Evolutionary conservation across 2,329 filamentous ascomycete species (phyloP), one percentile per base, ranked within the genome.

Genomic region (Coniochaeta ligniaria): DNA sequence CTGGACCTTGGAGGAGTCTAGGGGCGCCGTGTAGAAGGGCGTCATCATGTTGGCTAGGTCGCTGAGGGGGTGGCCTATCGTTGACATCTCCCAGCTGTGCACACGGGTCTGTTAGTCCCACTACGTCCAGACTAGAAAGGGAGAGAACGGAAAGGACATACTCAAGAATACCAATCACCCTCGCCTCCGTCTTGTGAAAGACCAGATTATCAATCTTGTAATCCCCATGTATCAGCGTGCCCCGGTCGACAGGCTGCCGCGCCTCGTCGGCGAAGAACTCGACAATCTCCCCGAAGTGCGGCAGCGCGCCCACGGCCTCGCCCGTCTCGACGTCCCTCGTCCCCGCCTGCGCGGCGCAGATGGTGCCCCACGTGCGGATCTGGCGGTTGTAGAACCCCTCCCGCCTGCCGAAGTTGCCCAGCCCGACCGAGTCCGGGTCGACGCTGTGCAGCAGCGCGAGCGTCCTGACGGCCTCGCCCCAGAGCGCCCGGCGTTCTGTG

Each of bases 121-220:
- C 9, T n/a, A n/a, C n/a, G n/a, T n/a, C n/a, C n/a, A n/a, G n/a
- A n/a, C 56, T 12, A 26, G 31, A 22, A 43, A n/a, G 47, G 45
- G 35, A 54, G 14, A 52, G 43, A 43, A 28, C 12, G 35, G 24
- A 35, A 31, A 5, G 26, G 52, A 76, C 83, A 72, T 74, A 89
- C 83, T 99, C 95, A 6, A 98, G 77, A 60, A 98, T 92, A 4
- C 94, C 95, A 74, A 98, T 93, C 14, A 98, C 93, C 59, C 87
- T 81, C 6, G 93, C 86, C 73, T 94, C 89, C 0, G 90, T 93
- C 76, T 90, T 90, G 78, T 97, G 91, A 73, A 96, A 99, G 45
- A 95, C 86, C 65, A 94, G 73, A 68, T 95, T 95, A 73, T 95
- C 90, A 69, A 94, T 96, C 79, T 98, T 99, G 80, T 94, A 99